Base-by-base conservation (phyloP, 345 rosid species). In the Ceriops zippeliana region DNA sequence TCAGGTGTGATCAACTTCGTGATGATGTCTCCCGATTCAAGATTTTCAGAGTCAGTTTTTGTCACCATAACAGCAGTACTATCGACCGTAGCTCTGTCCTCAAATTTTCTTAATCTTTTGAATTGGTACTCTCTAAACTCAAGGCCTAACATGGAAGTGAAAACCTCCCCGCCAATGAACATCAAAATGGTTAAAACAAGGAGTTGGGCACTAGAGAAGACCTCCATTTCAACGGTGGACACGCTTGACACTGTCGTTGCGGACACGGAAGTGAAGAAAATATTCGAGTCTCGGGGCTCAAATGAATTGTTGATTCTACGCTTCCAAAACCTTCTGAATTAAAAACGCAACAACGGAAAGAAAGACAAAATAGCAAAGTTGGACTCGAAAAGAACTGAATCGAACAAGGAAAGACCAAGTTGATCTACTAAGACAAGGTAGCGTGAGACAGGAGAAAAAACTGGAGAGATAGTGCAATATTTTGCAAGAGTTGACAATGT, bases 191-290 rank as follows among this genome's bases (percentile, higher is more conserved):
- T 85, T 31, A 89, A 20, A 35, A 87, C 3, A 7, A 81, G 35
- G 24, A 91, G 90, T 70, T 91, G 93, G 61, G 78, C 19, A 26
- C 86, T 83, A 3, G 96, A 91, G 71, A 87, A 89, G 63, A 74
- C 84, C 76, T 92, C 96, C 92, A 90, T 86, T 71, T 92, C 92
- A 0, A 92, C 78, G 0, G 91, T 76, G 46, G 88, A 78, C 96
- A 92, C 85, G 78, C 95, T 88, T 0, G 98, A 90, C 26, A 78
- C 83, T 0, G 98, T 87, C 1, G 79, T 17, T 0, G 92, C 86
- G 4, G 92, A 90, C 19, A 84, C 85, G 11, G 92, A 85, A 7
- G 92, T 92, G 82, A 92, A 92, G 81, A 84, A 89, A 38, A 83
- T 51, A 28, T 91, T 93, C 1, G 86, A 17, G 68, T 72, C 69